Evolutionary conservation across 768 basidiomycete species (phyloP), one percentile per base, ranked within the genome.

Genomic region (Lactifluus pinguis): DNA sequence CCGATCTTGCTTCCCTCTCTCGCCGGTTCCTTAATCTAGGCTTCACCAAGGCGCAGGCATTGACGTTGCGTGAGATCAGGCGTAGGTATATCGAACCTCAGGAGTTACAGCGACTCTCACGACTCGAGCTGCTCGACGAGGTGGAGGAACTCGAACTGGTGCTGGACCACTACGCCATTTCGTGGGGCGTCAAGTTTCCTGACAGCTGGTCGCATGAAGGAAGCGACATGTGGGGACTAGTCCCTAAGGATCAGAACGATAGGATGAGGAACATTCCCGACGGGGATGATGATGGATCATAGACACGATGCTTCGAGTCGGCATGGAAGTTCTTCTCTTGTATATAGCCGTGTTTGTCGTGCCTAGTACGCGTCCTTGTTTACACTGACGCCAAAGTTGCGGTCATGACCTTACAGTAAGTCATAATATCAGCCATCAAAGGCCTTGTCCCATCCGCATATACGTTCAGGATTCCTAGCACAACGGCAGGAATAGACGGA

Each of bases 81-180:
- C 71, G 76, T 50, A 68, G 70, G 6, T 82, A 79, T 62, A 76
- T 85, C 41, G 69, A 71, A 0, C 63, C 59, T 0, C 68, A 72
- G 14, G 90, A 92, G 65, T 75, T 81, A 11, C 77, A 79, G 55
- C 77, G 93, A 67, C 86, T 95, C 68, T 80, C 88, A 0, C 76
- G 74, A 58, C 77, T 97, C 15, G 95, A 98, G 70, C 79, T 90
- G 72, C 79, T 99, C 5, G 95, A 98, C 69, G 95, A 99, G 72
- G 77, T 93, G 9, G 95, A 99, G 72, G 95, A 98, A 72, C 79
- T 99, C 19, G 88, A 94, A 59, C 80, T 99, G 5, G 89, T 98
- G 1, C 75, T 97, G 34, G 79, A 79, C 2, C 95, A 98, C 69
- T 98, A 98, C 71, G 91, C 87, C 14, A 81, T 98, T 56, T 84